phyloP scores from a whole-genome alignment of 345 rosid genomes.

The Populus ilicifolia region DNA sequence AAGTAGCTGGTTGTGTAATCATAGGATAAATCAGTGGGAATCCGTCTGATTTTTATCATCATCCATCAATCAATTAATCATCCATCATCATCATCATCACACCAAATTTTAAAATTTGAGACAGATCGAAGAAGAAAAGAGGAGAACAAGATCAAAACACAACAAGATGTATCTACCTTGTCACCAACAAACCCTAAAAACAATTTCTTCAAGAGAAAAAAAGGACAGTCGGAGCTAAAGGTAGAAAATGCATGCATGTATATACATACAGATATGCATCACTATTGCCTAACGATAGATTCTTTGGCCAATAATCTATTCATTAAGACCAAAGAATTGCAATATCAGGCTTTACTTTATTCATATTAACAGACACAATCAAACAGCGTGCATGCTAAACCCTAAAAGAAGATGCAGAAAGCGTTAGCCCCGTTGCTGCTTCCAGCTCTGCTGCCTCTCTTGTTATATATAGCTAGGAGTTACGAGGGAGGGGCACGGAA shows the following conservation, averaged over 20 bases:
- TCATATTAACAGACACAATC: too few species aligned
- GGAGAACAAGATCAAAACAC: too few species aligned
- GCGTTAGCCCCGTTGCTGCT: too few species aligned
- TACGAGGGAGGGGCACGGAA: too few species aligned
- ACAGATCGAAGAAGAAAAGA: too few species aligned
- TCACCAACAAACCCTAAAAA: slow-evolving; percentile 34
- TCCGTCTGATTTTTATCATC: slow-evolving; percentile 60
- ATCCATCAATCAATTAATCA: slow-evolving; percentile 8
- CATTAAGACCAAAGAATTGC: slow-evolving; percentile 34
- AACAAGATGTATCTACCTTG: slow-evolving; percentile 39
- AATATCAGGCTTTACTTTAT: slow-evolving; percentile 32
- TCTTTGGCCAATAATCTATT: slow-evolving; percentile 22
- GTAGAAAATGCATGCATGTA: slow-evolving; percentile 15
- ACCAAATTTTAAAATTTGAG: too few species aligned
- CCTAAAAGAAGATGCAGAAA: too few species aligned
- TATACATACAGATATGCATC: slow-evolving; percentile 8
- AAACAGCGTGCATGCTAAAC: too few species aligned
- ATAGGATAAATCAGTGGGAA: slow-evolving; percentile 50
- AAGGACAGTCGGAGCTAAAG: slow-evolving; percentile 44
- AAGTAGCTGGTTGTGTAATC: slow-evolving; percentile 46
- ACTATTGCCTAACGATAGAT: slow-evolving; percentile 54
- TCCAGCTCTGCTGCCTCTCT: too few species aligned
- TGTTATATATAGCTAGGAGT: too few species aligned
- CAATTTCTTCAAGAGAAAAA: neutral
- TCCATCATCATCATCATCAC: neutral